phyloP scores from a whole-genome alignment of 1,284 basidiomycete genomes.

The Boletus nobilissimus region DNA sequence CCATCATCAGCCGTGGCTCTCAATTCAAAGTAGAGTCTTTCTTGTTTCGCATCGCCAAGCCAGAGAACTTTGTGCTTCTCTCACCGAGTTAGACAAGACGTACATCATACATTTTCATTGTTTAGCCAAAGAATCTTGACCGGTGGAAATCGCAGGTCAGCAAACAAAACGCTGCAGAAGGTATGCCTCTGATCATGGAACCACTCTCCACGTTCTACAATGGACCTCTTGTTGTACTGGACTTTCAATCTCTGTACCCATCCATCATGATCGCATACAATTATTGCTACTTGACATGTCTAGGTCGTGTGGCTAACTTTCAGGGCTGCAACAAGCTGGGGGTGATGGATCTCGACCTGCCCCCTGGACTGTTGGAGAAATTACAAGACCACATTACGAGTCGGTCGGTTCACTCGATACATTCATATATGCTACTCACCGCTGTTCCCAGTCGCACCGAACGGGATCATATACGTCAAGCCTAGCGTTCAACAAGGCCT shows the following conservation, averaged over 20 bases:
- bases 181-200: not conserved
- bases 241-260: conserved; percentile 97
- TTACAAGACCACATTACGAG: conserved; percentile 82
- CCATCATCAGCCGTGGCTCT: conserved; percentile 92
- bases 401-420: conserved; percentile 46
- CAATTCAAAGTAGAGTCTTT: conserved; percentile 99
- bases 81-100: conserved; percentile 87
- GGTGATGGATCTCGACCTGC: conserved; percentile 78
- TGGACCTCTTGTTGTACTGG: conserved; percentile 77
- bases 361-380: conserved; percentile 73
- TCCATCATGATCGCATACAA: conserved; percentile 99
- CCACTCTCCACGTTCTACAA: conserved; percentile 75
- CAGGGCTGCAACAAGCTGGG: conserved; percentile 92
- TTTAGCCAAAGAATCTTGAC: not conserved
- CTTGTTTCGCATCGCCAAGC: conserved; percentile 98
- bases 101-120: conserved; percentile 50
- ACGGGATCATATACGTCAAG: conserved; percentile 95
- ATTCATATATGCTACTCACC: not conserved
- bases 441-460: conserved; percentile 75
- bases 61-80: conserved; percentile 89
- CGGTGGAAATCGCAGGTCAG: not conserved
- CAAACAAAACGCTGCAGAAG: not conserved
- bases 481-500: not conserved
- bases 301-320: conserved; percentile 88
- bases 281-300: conserved; percentile 90